phyloP scores from a whole-genome alignment of 192 early-diverging fungal species.

The Gonapodya sp. region DNA sequence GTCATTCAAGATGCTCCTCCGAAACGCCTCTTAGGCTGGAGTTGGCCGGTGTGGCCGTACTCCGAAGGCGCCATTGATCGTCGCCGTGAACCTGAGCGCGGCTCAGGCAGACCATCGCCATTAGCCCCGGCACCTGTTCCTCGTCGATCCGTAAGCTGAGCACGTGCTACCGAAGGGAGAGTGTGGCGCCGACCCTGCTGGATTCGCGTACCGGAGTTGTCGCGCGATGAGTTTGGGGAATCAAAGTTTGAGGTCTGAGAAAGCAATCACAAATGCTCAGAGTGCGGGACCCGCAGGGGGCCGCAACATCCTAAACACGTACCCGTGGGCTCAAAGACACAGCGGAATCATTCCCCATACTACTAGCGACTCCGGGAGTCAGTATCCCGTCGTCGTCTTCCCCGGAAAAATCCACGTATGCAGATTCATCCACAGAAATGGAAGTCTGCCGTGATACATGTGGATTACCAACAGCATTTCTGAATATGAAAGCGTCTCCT shows the following conservation, averaged over 20 bases:
- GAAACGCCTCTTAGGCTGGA: background rate
- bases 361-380: background rate
- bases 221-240: background rate
- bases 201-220: background rate
- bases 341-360: background rate
- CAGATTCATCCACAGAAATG: background rate
- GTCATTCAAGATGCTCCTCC: background rate
- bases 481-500: no score
- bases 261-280: no score
- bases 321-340: background rate
- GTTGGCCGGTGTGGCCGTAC: background rate
- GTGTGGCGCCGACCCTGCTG: background rate
- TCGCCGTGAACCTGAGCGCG: background rate
- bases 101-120: background rate
- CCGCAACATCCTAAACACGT: no score
- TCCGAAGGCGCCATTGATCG: background rate
- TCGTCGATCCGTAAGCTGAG: background rate
- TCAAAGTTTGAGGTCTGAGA: background rate
- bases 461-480: no score
- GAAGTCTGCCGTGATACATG: no score
- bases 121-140: background rate
- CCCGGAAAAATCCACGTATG: background rate
- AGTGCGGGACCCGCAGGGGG: no score
- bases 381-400: background rate
- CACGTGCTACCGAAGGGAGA: background rate